A percentile compares a stretch with the other conserved stretches of the same genome.
Evolutionary conservation across 148 eudicot genomes (phyloP).

Genomic region (Chenopodium album): DNA sequence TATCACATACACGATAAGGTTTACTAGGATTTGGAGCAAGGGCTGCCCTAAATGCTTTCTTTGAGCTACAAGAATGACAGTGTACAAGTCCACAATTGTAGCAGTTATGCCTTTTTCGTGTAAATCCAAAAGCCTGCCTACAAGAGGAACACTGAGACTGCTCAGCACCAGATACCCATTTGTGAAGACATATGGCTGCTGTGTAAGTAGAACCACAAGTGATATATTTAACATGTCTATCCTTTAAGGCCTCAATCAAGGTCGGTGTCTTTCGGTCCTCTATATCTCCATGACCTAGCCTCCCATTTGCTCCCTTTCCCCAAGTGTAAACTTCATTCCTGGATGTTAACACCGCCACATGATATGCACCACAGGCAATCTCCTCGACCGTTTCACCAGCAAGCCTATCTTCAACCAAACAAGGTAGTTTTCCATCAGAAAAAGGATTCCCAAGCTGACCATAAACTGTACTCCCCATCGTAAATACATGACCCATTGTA

Average conservation of each 20-base stretch:
- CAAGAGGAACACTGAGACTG: conserved; percentile 96
- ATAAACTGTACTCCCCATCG: conserved; percentile 96
- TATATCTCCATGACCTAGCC: conserved; percentile 90
- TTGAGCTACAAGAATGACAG: conserved; percentile 91
- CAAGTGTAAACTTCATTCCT: conserved; percentile 92
- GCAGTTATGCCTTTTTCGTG: conserved; percentile 94
- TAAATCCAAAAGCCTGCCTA: conserved; percentile 92
- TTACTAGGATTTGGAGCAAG: conserved; percentile 85
- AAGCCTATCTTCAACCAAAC: conserved; percentile 75
- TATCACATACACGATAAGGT: conserved; percentile 93
- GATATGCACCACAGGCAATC: conserved; percentile 89
- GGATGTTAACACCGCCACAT: conserved; percentile 76
- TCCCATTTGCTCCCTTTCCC: conserved; percentile 99
- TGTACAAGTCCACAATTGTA: conserved; percentile 97
- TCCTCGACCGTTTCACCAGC: conserved; percentile 68
- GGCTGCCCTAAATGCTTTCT: conserved; percentile 80
- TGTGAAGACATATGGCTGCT: conserved; percentile 90
- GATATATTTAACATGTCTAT: conserved; percentile 78
- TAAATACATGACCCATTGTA: conserved; percentile 70
- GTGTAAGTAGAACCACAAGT: conserved; percentile 89
- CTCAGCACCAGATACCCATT: conserved; percentile 98
- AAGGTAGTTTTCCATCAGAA: conserved; percentile 81
- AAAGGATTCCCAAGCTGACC: conserved; percentile 88
- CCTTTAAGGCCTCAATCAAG: conserved; percentile 77
- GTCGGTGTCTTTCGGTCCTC: conserved; percentile 88